phyloP scores from a whole-genome alignment of 2,329 filamentous ascomycete genomes.

The Verticillium longisporum region DNA sequence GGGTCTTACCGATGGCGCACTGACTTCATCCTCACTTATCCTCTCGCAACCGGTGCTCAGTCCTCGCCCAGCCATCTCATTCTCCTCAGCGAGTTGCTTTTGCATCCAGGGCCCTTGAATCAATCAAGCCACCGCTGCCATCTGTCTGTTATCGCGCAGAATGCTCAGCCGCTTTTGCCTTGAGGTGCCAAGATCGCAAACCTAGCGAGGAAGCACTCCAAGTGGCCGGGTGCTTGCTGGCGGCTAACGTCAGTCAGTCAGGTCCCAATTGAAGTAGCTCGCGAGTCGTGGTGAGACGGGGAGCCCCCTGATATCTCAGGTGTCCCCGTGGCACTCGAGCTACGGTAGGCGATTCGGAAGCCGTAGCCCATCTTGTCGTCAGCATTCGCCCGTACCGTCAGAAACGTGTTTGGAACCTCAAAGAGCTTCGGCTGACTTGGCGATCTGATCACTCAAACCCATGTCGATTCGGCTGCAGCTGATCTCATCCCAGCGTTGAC shows the following conservation, averaged over 20 bases:
- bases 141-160: background rate
- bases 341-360: background rate
- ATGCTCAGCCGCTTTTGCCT: background rate
- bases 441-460: conserved; percentile 12
- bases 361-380: background rate
- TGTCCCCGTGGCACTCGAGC: background rate
- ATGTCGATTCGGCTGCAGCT: conserved; percentile 8
- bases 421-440: conserved; percentile 13
- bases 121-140: no score
- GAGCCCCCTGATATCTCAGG: background rate
- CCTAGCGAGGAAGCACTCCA: no score
- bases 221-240: no score
- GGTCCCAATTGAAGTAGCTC: background rate
- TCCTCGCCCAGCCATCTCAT: background rate
- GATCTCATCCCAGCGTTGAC: conserved; percentile 6
- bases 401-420: background rate
- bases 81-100: background rate
- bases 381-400: background rate
- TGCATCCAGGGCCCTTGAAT: background rate
- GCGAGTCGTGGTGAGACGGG: background rate
- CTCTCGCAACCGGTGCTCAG: background rate
- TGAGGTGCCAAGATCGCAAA: no score
- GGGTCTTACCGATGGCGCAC: background rate
- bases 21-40: background rate
- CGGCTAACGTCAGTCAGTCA: background rate